Evolutionary conservation across 352 stramenopile species (phyloP), one percentile per base, ranked within the genome.

Genomic region (Phytophthora pisi): DNA sequence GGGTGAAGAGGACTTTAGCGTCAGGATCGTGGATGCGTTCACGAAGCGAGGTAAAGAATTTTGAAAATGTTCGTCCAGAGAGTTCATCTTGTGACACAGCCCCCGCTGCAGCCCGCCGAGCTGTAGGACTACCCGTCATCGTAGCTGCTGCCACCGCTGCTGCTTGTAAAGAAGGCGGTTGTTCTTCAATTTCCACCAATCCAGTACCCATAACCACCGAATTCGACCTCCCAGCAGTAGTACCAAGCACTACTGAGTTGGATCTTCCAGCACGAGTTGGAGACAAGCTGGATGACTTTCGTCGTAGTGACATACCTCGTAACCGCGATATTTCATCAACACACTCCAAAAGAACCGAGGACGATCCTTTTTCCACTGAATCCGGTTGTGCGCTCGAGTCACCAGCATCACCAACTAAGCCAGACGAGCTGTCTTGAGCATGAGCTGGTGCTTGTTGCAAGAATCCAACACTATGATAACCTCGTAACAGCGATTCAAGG

Each of bases 401-500:
- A 5, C 40, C 2, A 0, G 18, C 20, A 18, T 64, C 38, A 55
- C 31, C 55, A 40, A 18, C 8, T 16, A 46, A 10, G 23, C 52
- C 24, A 11, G 6, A 30, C 2, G 50, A 13, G 15, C 13, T 28
- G 23, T n/a, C 26, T 16, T 45, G 36, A 38, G 24, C 1, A 51
- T 45, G 23, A 46, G 18, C 5, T 38, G 53, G 45, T 13, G 31
- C 43, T 9, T 86, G 72, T 66, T 93, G 85, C 38, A 91, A 61
- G 38, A 87, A 93, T 0, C 85, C 85, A 36, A 90, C 72, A 43
- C 68, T 79, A 62, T 91, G 80, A 46, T 84, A 88, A 9, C 77
- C 77, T 9, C 85, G 77, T 20, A 93, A 57, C 16, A 93, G 65
- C 15, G 85, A 91, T 57, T 91, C 83, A 11, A 93, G 72, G 8